A percentile compares a stretch with the other conserved stretches of the same genome.
Evolutionary conservation across 163 green algal genomes (phyloP).

Genomic region (Scenedesmus sp.): DNA sequence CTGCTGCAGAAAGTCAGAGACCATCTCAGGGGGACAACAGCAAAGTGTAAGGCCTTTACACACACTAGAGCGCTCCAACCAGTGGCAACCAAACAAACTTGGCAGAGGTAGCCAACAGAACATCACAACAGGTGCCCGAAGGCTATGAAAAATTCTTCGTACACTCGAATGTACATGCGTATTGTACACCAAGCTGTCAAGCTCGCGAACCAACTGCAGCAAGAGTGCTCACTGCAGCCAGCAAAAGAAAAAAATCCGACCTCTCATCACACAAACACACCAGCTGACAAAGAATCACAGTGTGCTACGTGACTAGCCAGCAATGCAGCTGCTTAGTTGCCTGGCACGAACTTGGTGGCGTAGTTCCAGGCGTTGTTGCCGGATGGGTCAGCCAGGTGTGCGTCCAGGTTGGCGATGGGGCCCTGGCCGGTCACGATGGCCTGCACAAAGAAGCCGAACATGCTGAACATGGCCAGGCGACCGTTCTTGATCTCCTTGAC

Average conservation of each 20-base stretch:
- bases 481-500: slow-evolving; percentile 64
- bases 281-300: not conserved
- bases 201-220: not conserved
- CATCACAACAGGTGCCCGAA: slow-evolving; percentile 1
- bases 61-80: not conserved
- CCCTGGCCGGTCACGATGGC: slow-evolving; percentile 82
- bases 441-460: slow-evolving; percentile 91
- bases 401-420: slow-evolving; percentile 74
- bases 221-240: not conserved
- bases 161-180: slow-evolving; percentile 14
- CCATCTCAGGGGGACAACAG: not conserved
- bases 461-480: slow-evolving; percentile 88
- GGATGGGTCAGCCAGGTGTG: slow-evolving; percentile 73
- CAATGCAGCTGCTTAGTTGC: slow-evolving; percentile 50
- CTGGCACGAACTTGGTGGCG: slow-evolving; percentile 76
- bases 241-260: not conserved
- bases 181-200: slow-evolving; percentile 6
- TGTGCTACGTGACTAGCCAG: not conserved
- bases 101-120: not conserved
- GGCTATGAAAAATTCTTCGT: slow-evolving; percentile 9
- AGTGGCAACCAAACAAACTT: not conserved
- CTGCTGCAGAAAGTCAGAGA: not conserved
- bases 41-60: slow-evolving; percentile 27
- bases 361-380: slow-evolving; percentile 75
- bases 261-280: not conserved